These are phyloP conservation scores for Candida sithepensis DNA, from an alignment of 805 yeast species.

Conservation along the genomic window DNA sequence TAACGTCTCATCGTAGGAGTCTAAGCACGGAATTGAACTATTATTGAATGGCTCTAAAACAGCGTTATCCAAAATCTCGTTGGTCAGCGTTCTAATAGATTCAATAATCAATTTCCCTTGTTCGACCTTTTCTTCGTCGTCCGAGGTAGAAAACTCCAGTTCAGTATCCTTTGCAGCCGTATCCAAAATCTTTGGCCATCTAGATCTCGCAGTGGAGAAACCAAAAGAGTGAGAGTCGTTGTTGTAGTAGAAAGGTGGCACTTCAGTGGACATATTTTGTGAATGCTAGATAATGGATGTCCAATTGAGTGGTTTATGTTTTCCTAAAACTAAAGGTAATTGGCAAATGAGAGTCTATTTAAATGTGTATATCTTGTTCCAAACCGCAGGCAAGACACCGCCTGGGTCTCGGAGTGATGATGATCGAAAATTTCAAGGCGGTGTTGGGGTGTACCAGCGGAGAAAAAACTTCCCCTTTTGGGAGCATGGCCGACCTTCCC, in stretches of 20 bases:
- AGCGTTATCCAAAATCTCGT: conserved; percentile 40
- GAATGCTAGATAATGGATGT: too few relatives aligned
- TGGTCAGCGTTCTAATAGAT: conserved; percentile 40
- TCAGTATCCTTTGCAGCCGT: conserved; percentile 63
- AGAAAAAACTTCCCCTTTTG: neutral
- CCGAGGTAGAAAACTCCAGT: conserved; percentile 5
- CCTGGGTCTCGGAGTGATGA: neutral
- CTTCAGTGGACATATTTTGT: conserved; percentile 2
- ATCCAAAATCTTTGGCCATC: conserved; percentile 85
- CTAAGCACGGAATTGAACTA: conserved; percentile 39
- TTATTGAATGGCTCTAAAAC: conserved; percentile 40
- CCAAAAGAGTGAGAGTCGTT: conserved; percentile 79
- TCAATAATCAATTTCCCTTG: conserved; percentile 48
- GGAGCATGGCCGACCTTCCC: neutral
- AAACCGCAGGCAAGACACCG: neutral
- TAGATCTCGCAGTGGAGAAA: conserved; percentile 63
- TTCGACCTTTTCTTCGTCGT: conserved; percentile 20
- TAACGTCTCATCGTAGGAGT: conserved; percentile 58
- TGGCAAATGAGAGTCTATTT: too few relatives aligned
- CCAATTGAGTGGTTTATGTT: too few relatives aligned
- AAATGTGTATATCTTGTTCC: too few relatives aligned
- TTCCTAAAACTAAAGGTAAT: too few relatives aligned
- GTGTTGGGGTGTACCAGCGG: neutral
- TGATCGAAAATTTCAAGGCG: neutral
- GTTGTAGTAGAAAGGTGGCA: conserved; percentile 56